phyloP scores from a whole-genome alignment of 495 filamentous ascomycete genomes.

The Talaromyces trachyspermus region DNA sequence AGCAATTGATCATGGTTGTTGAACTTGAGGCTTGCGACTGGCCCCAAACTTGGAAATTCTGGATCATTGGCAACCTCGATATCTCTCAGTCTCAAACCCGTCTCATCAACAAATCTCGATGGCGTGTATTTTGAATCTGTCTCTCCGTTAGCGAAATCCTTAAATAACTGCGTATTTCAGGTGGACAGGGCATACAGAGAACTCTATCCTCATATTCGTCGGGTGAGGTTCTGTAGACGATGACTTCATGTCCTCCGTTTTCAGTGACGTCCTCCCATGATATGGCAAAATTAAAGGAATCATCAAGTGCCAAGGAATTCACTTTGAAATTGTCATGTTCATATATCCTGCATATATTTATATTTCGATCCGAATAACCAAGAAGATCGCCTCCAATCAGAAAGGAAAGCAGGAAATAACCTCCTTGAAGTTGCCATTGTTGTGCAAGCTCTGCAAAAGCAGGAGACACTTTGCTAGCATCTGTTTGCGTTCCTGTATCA shows the following conservation, averaged over 20 bases:
- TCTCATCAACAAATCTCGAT: background rate
- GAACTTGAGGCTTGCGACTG: slow-evolving; percentile 26
- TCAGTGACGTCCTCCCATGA: slow-evolving; percentile 30
- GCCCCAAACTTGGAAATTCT: slow-evolving; percentile 1
- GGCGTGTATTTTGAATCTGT: background rate
- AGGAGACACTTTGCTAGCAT: too few species aligned
- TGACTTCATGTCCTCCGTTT: background rate
- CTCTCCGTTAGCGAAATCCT: background rate
- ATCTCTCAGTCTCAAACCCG: background rate
- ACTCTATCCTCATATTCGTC: background rate
- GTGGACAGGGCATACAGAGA: background rate
- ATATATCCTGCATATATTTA: slow-evolving; percentile 25
- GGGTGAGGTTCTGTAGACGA: background rate
- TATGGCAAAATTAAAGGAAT: slow-evolving; percentile 27
- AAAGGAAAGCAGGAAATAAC: slow-evolving; percentile 21
- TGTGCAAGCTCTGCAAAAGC: background rate
- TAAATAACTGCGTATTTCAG: background rate
- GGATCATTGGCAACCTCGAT: background rate
- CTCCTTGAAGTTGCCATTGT: background rate
- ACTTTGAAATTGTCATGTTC: slow-evolving; percentile 25
- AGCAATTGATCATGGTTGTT: slow-evolving; percentile 36
- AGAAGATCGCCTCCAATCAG: slow-evolving; percentile 11
- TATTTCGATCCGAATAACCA: slow-evolving; percentile 3
- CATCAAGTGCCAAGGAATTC: slow-evolving; percentile 22
- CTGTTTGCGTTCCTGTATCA: background rate